Percentiles rank a stretch among this genome's conserved stretches.
Conservation (phyloP, 2,329 filamentous ascomycete genomes). For the Penicillium palitans region DNA sequence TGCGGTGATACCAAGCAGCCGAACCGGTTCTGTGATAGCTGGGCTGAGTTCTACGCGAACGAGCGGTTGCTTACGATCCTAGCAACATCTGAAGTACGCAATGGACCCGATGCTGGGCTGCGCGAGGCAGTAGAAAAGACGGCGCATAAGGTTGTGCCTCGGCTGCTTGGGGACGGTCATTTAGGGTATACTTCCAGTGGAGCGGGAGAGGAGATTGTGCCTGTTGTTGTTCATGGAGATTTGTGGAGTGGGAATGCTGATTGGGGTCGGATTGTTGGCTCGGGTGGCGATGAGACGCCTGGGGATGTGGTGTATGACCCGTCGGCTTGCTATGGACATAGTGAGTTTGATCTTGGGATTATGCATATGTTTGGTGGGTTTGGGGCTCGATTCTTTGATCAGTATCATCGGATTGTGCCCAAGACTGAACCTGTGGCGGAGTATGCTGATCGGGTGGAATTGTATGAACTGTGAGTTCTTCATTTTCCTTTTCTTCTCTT, state of each 20-base stretch:
- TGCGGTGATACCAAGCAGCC: slow-evolving; percentile 83
- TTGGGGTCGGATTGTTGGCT: slow-evolving; percentile 60
- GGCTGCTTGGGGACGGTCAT: slow-evolving; percentile 68
- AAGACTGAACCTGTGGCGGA: slow-evolving; percentile 79
- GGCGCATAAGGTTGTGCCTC: slow-evolving; percentile 66
- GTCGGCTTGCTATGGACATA: slow-evolving; percentile 78
- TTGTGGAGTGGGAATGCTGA: slow-evolving; percentile 89
- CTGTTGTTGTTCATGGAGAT: slow-evolving; percentile 86
- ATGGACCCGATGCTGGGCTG: slow-evolving; percentile 66
- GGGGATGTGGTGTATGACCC: slow-evolving; percentile 84
- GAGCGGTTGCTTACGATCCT: slow-evolving; percentile 69
- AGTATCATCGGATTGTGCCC: slow-evolving; percentile 73
- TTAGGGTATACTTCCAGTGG: slow-evolving; percentile 52
- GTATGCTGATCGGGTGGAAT: slow-evolving; percentile 75
- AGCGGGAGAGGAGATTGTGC: slow-evolving; percentile 59
- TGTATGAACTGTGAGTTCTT: slow-evolving; percentile 76
- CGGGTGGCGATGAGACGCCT: slow-evolving; percentile 43
- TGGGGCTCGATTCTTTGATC: slow-evolving; percentile 66
- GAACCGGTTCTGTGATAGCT: slow-evolving; percentile 70
- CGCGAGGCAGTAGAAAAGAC: slow-evolving; percentile 64
- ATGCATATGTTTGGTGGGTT: slow-evolving; percentile 98
- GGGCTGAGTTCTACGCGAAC: slow-evolving; percentile 84
- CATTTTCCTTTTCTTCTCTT: not conserved
- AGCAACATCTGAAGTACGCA: slow-evolving; percentile 55
- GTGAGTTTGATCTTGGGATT: slow-evolving; percentile 87